Conservation (phyloP, 768 basidiomycete species). For the Exidia glandulosa region DNA sequence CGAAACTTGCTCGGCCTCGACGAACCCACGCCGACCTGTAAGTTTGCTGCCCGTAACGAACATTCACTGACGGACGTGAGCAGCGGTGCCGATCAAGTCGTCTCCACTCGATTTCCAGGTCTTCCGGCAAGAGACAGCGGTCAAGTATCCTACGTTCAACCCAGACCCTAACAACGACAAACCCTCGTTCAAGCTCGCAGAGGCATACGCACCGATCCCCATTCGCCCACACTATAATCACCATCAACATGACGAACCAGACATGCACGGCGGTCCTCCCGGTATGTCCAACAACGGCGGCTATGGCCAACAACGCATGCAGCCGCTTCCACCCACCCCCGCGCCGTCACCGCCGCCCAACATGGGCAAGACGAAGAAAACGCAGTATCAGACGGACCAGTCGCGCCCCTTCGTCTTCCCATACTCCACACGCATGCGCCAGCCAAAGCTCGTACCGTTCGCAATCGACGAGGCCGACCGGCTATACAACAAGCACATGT, state of each 20-base stretch:
- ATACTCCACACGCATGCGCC: constrained; percentile 57
- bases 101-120: constrained; percentile 82
- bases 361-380: constrained; percentile 85
- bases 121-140: constrained; percentile 82
- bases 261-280: constrained; percentile 31
- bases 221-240: constrained; percentile 91
- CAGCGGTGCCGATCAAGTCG: constrained; percentile 69
- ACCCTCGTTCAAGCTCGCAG: constrained; percentile 59
- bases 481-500: constrained; percentile 82
- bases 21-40: constrained; percentile 1
- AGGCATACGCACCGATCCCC: constrained; percentile 88
- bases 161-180: constrained; percentile 37
- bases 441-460: constrained; percentile 70
- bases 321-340: constrained; percentile 57
- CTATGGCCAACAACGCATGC: neutral
- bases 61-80: neutral
- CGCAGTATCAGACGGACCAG: constrained; percentile 97
- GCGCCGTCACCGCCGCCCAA: constrained; percentile 73
- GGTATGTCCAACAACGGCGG: neutral
- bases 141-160: constrained; percentile 93
- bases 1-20: constrained; percentile 71
- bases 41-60: neutral
- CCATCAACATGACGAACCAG: constrained; percentile 26
- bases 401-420: constrained; percentile 90
- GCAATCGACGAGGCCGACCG: constrained; percentile 94